These are phyloP conservation scores for Asterionellopsis glacialis DNA, from an alignment of 108 stramenopile genomes.

Conservation along the genomic window DNA sequence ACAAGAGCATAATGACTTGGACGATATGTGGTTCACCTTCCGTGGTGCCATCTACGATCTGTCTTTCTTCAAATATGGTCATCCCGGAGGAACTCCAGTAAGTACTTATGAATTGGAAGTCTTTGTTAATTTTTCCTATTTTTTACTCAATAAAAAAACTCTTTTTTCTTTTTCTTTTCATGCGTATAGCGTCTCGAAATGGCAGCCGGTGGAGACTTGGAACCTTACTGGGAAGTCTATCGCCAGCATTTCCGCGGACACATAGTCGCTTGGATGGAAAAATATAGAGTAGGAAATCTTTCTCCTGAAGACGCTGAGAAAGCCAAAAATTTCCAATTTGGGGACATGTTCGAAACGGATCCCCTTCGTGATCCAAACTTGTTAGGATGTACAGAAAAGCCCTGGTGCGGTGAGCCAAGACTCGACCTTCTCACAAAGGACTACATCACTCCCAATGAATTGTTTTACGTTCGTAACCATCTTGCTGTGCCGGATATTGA, in stretches of 20 bases:
- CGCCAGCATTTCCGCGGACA: constrained; percentile 39
- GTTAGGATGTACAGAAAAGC: constrained; percentile 32
- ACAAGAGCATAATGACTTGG: constrained; percentile 36
- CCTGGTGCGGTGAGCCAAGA: constrained; percentile 72
- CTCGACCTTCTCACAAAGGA: constrained; percentile 47
- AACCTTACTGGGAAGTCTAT: constrained; percentile 79
- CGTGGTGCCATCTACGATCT: constrained; percentile 74
- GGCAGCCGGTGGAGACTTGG: constrained; percentile 72
- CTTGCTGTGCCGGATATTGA: constrained; percentile 69
- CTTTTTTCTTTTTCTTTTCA: no score
- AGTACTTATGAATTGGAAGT: neutral
- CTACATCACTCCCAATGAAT: constrained; percentile 72
- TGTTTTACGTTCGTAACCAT: constrained; percentile 80
- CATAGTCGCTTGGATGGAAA: constrained; percentile 36
- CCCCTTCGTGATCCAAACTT: constrained; percentile 50
- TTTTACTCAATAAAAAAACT: no score
- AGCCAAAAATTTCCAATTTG: constrained; percentile 2
- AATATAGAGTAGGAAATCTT: constrained; percentile 34
- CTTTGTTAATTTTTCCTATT: neutral
- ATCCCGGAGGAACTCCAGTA: constrained; percentile 44
- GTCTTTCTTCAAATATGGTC: constrained; percentile 48
- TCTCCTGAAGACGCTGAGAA: constrained; percentile 29
- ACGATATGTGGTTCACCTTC: constrained; percentile 50
- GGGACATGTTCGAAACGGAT: constrained; percentile 47
- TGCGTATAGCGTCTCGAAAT: constrained; percentile 48